Evolutionary conservation across 192 early-diverging fungal genomes (phyloP), one percentile per base, ranked within the genome.

Genomic region (Linnemannia zychae): DNA sequence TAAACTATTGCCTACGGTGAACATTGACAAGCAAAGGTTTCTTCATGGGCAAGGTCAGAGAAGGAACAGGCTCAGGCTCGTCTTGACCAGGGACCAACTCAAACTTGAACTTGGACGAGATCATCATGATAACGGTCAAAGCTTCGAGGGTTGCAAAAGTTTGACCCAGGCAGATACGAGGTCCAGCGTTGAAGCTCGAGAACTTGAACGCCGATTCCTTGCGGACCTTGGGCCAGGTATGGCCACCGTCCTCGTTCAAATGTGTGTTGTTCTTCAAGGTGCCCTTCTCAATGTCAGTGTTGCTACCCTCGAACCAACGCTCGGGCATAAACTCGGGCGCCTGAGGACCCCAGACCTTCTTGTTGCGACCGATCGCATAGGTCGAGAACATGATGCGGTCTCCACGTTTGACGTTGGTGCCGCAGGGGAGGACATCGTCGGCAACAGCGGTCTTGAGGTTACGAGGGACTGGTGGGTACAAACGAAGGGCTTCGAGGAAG

Each of bases 391-490:
- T 67, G 7, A 95, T 87, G 15, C 60, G 53, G 4, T 90, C 85
- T 16, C 94, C 94, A 28, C 82, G 87, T 22, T 83, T 67, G 53
- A 95, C 82, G 16, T 66, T 18, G 24, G 88, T 89, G 7, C 93
- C 93, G 77, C 93, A 90, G 16, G 94, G 94, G 17, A 92, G 86
- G 17, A 93, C 79, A 60, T 90, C 89, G 66, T 95, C 93, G 4
- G 88, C 66, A 20, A 92, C 69, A 11, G 91, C 89, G 38, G 84
- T 77, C 82, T 94, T 94, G 16, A 81, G 48, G 47, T 94, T 90
- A 1, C 31, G 38, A 7, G 94, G 95, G 6, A 96, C 93, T 36
- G 91, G 86, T 50, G 95, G 94, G 80, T 93, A 90, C 28, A 95
- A 72, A 13, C 95, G 89, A 34, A 95, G 76, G 12, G 90, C 86